Evolutionary conservation across 75 land plant species (phyloP).

Genomic region (Pinus taeda): DNA sequence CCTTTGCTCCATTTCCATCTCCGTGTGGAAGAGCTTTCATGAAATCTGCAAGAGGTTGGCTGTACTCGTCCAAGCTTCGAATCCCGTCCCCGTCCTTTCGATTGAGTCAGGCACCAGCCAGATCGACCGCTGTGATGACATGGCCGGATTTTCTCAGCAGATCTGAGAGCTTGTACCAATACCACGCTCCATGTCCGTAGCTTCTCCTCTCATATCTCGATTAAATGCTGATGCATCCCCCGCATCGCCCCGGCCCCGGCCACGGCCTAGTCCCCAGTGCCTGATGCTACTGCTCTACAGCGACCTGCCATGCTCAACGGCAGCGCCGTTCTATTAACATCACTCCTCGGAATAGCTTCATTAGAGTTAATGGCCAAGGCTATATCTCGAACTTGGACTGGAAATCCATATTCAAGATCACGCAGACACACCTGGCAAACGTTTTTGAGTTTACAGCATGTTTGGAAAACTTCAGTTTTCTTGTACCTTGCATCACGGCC

Average conservation of each 20-base stretch:
- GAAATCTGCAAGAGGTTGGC: conserved; percentile 53
- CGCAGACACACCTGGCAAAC: conserved; percentile 97
- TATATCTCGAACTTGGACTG: conserved; percentile 96
- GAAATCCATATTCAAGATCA: conserved; percentile 95
- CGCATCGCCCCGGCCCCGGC: too few species aligned
- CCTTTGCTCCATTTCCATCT: background rate
- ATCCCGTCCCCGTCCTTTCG: conserved; percentile 36
- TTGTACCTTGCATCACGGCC: conserved; percentile 59
- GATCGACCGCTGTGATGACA: conserved; percentile 56
- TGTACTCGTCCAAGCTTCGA: conserved; percentile 50
- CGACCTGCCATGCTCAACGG: too few species aligned
- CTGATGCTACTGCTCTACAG: too few species aligned
- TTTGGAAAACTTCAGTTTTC: too few species aligned
- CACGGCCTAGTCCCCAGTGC: too few species aligned
- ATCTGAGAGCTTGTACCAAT: conserved; percentile 65
- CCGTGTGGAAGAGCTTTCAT: conserved; percentile 27
- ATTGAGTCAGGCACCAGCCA: conserved; percentile 49
- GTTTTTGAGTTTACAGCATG: conserved; percentile 84
- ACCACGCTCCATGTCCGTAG: conserved; percentile 81
- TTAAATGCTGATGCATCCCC: too few species aligned
- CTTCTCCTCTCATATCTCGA: too few species aligned
- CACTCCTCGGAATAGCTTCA: conserved; percentile 95
- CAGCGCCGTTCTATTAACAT: conserved; percentile 96
- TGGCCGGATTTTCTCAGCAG: conserved; percentile 53
- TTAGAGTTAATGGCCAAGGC: conserved; percentile 80